Base-by-base conservation (phyloP, 805 yeast genomes). In the Ogataea polymorpha region DNA sequence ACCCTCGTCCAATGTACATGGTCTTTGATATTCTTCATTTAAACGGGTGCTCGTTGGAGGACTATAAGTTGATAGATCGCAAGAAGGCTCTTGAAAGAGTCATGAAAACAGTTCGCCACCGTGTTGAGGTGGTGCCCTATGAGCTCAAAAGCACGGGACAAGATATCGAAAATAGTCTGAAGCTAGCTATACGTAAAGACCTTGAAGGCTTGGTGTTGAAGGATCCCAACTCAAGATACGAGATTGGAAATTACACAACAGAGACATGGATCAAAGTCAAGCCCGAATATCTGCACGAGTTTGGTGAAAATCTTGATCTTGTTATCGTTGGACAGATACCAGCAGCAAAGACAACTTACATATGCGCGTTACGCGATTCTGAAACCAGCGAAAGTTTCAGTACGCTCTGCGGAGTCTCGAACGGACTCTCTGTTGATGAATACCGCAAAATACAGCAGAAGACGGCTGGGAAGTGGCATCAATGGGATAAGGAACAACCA, bases 151-250 rank as follows among this genome's bases (percentile, higher is more conserved):
- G 55, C 0, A 61, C 70, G 1, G 76, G 74, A 0, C 62, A 59
- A 1, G 86, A 80, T 25, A 78, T 91, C 10, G 73, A 74, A 35
- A 50, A 51, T 0, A 75, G 84, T 1, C 65, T 90, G 43, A 69
- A 70, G 18, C 59, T 66, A 23, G 86, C 86, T 1, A 77, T 90
- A 2, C 68, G 69, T 3, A 67, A 67, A 27, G 73, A 83, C 36
- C 75, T 87, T 15, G 99, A 91, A 60, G 99, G 99, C 0, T 65
- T 91, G 7, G 77, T 91, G 41, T 62, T 91, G 28, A 91, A 91
- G 56, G 73, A 79, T 47, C 74, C 79, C 1, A 59, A 65, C 10
- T 71, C 84, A 2, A 63, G 58, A 12, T 91, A 91, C 58, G 57
- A 63, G 3, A 70, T 85, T 12, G 86, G 79, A n/a, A 74, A 72